Conservation (phyloP, 2,329 filamentous ascomycete genomes). For the Beauveria sp. region DNA sequence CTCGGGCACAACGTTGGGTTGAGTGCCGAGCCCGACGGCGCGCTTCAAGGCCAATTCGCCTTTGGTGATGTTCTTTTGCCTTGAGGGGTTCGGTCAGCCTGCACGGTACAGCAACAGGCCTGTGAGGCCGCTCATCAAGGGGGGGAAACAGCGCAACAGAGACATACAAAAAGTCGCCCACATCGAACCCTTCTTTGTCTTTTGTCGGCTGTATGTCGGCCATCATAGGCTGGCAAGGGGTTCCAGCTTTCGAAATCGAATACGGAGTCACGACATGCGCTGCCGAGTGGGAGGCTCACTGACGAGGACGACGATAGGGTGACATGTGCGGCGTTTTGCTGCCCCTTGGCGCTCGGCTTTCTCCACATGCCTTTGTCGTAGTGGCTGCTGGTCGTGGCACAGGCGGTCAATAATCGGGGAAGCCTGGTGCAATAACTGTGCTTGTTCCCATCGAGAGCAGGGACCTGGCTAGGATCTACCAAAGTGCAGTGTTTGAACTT, state of each 20-base stretch:
- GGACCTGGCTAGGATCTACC: no score
- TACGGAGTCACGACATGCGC: background rate
- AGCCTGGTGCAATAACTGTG: no score
- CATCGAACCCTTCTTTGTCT: slow-evolving; percentile 7
- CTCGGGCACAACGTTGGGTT: slow-evolving; percentile 25
- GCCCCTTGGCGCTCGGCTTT: no score
- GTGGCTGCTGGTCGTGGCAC: no score
- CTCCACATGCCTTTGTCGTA: no score
- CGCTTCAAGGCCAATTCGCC: slow-evolving; percentile 29
- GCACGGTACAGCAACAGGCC: background rate
- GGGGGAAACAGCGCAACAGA: background rate
- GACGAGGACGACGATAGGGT: background rate
- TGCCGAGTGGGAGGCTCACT: background rate
- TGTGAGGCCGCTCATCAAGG: background rate
- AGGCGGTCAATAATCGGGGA: no score
- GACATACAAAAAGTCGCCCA: slow-evolving; percentile 8
- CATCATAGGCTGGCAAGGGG: background rate
- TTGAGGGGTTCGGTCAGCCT: background rate
- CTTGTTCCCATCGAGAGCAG: no score
- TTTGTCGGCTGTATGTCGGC: background rate
- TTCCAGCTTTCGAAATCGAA: background rate
- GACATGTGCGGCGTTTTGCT: background rate
- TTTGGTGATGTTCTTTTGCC: slow-evolving; percentile 26
- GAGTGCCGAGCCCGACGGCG: slow-evolving; percentile 24
- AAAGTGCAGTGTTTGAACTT: no score